Evolutionary conservation across 768 basidiomycete species (phyloP).

Genomic region (Paxillus involutus): DNA sequence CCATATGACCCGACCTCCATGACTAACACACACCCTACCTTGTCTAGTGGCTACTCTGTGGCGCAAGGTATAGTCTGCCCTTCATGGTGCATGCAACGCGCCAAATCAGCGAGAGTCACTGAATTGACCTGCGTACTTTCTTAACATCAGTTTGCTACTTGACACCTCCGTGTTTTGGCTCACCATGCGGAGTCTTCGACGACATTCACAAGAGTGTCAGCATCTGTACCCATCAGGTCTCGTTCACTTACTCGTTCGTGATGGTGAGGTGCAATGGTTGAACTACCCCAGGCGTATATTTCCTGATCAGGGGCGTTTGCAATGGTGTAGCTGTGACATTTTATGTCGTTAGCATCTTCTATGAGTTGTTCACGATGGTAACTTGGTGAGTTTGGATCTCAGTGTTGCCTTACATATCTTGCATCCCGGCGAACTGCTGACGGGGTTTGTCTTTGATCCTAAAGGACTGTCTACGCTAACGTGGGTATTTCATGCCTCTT

Average conservation of each 20-base stretch:
- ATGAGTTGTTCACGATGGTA: neutral
- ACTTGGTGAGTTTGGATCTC: neutral
- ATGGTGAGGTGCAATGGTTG: constrained; percentile 15
- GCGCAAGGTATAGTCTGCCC: neutral
- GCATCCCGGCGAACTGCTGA: neutral
- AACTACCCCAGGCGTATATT: neutral
- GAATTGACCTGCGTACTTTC: neutral
- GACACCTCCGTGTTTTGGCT: constrained; percentile 10
- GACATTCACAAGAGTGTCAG: neutral
- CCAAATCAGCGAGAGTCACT: neutral
- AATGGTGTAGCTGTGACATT: neutral
- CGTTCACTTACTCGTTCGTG: constrained; percentile 17
- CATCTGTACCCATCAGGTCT: constrained; percentile 7
- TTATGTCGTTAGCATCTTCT: neutral
- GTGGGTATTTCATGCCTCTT: neutral
- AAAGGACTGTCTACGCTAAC: neutral
- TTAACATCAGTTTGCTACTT: constrained; percentile 12
- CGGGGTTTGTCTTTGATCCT: neutral
- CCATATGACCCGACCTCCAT: no score
- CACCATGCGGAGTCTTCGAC: constrained; percentile 5
- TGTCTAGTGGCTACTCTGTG: neutral
- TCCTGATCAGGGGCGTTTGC: neutral
- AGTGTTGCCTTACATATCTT: neutral
- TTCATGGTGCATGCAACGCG: neutral
- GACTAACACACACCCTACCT: neutral